Evolutionary conservation across 805 yeast species (phyloP).

Genomic region (Myxozyma geophila): DNA sequence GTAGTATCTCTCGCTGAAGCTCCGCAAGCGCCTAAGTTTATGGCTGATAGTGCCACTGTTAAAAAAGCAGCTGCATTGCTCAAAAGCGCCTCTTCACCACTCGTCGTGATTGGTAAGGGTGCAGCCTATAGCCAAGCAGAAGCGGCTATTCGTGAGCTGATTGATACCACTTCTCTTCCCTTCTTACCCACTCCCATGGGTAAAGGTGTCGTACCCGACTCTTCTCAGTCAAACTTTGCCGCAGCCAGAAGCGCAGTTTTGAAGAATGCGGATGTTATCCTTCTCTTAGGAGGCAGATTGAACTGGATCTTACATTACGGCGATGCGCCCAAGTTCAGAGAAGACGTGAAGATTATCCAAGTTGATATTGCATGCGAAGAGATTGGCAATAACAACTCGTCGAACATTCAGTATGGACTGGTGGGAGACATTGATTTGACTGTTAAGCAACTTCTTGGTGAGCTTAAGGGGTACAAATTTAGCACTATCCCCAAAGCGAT

Average conservation of each 20-base stretch:
- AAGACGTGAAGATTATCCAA: conserved; percentile 57
- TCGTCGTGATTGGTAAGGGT: conserved; percentile 70
- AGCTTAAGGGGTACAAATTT: conserved; percentile 46
- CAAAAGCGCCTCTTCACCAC: conserved; percentile 51
- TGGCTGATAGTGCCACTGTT: conserved; percentile 48
- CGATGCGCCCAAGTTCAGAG: conserved; percentile 56
- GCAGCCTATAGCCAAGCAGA: conserved; percentile 57
- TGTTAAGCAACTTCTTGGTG: conserved; percentile 45
- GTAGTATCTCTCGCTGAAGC: conserved; percentile 10
- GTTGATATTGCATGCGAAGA: conserved; percentile 61
- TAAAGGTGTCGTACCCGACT: conserved; percentile 67
- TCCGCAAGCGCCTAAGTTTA: conserved; percentile 45
- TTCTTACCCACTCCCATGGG: conserved; percentile 82
- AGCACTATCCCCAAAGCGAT: conserved; percentile 44
- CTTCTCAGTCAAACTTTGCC: conserved; percentile 53
- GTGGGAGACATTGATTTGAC: conserved; percentile 60
- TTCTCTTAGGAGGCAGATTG: conserved; percentile 67
- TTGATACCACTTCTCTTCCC: conserved; percentile 52
- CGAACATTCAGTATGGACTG: conserved; percentile 50
- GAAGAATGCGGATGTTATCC: conserved; percentile 59
- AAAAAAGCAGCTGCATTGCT: conserved; percentile 47
- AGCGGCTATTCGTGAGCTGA: conserved; percentile 48
- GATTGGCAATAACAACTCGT: conserved; percentile 53
- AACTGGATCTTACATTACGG: conserved; percentile 79
- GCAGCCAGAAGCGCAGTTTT: conserved; percentile 69